phyloP scores from a whole-genome alignment of 495 filamentous ascomycete species.

The Talaromyces trachyspermus region DNA sequence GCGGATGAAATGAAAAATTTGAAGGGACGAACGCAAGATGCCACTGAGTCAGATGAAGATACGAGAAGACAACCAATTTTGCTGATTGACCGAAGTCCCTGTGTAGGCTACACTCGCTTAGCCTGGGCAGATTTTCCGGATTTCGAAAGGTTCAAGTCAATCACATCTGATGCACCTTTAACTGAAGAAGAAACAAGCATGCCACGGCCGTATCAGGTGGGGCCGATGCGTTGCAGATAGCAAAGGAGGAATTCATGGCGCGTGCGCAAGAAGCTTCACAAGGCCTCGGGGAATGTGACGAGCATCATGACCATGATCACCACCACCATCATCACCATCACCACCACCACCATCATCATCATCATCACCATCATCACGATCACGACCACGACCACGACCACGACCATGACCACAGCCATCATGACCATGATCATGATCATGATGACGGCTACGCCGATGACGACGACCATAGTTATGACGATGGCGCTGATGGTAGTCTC shows the following conservation, averaged over 20 bases:
- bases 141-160: conserved; percentile 30
- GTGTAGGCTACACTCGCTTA: conserved; percentile 36
- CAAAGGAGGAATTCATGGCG: conserved; percentile 54
- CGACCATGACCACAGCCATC: conserved; percentile 35
- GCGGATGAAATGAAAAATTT: conserved; percentile 42
- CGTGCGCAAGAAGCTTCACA: conserved; percentile 45
- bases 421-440: conserved; percentile 31
- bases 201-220: conserved; percentile 47
- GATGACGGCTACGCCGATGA: conserved; percentile 45
- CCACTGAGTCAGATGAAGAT: conserved; percentile 31
- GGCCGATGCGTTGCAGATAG: conserved; percentile 45
- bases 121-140: conserved; percentile 45
- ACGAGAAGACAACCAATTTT: conserved; percentile 37
- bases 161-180: conserved; percentile 29
- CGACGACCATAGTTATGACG: conserved; percentile 37
- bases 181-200: conserved; percentile 44
- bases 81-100: conserved; percentile 37
- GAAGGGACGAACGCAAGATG: conserved; percentile 35
- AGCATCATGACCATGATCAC: conserved; percentile 32
- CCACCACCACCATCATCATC: too few relatives aligned
- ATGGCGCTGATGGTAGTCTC: conserved; percentile 25
- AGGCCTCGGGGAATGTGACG: conserved; percentile 33
- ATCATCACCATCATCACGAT: too few relatives aligned
- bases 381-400: too few relatives aligned
- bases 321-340: conserved; percentile 45